Percentiles rank a stretch among this genome's conserved stretches.
phyloP scores from a whole-genome alignment of 2,329 filamentous ascomycete genomes.

The Cadophora sp. region DNA sequence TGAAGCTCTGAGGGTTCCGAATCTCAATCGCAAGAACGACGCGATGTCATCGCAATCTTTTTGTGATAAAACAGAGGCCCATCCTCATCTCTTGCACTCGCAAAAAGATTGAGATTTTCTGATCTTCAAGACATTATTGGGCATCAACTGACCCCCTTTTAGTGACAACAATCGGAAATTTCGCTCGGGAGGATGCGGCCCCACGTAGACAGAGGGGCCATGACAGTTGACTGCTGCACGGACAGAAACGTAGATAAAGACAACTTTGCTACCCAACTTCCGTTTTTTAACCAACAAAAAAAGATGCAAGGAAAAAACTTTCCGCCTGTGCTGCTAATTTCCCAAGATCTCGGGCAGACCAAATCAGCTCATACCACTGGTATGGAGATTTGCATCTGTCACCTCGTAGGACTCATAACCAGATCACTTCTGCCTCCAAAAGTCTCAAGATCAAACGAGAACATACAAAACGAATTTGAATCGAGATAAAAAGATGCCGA shows the following conservation, averaged over 20 bases:
- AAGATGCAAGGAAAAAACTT: slow-evolving; percentile 5
- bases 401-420: slow-evolving; percentile 2
- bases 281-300: not conserved
- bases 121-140: slow-evolving; percentile 6
- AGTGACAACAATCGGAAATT: not conserved
- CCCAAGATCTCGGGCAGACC: slow-evolving; percentile 1
- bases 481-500: slow-evolving; percentile 2
- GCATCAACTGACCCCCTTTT: not conserved
- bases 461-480: not conserved
- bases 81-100: slow-evolving; percentile 15
- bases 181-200: slow-evolving; percentile 10
- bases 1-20: slow-evolving; percentile 8
- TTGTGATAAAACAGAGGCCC: not conserved
- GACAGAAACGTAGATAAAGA: slow-evolving; percentile 14
- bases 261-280: slow-evolving; percentile 3
- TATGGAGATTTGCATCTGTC: not conserved
- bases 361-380: not conserved
- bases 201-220: not conserved
- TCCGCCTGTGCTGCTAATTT: not conserved
- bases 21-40: not conserved
- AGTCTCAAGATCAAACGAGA: slow-evolving; percentile 14
- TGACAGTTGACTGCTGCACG: slow-evolving; percentile 3
- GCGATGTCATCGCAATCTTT: not conserved
- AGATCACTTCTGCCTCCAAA: not conserved
- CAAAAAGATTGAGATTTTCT: not conserved